Base-by-base conservation (phyloP, 345 rosid species). In the Psidium guajava region DNA sequence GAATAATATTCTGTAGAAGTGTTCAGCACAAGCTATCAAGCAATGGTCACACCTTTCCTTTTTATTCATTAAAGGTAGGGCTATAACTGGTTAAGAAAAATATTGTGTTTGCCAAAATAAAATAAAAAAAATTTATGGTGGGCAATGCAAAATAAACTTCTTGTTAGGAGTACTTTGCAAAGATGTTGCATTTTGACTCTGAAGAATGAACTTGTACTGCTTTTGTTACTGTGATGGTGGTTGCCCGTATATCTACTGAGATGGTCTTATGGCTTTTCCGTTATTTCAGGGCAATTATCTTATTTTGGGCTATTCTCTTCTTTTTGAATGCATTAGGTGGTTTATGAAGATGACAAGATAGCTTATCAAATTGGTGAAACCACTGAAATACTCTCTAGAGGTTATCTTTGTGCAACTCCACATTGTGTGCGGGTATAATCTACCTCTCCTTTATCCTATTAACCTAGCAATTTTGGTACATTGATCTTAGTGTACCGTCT, bases 321-420 rank as follows among this genome's bases (percentile, higher is more conserved):
- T 59, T 54, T 59, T 64, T 64, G 24, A 64, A 81, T 88, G 82
- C 28, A 10, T 73, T 86, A 96, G 98, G 98, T 90, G 90, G 92
- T 91, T 28, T 95, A 89, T 90, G 95, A 93, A 84, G 95, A 92
- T 89, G 92, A 95, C 87, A 95, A 97, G 90, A 94, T 97, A 89
- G 98, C 98, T 75, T 97, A 94, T 89, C 99, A 97, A 90, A 92
- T 97, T 88, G 99, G 99, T 49, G 99, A 97, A 92, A 97, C 98
- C 75, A 90, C 98, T 61, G 92, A 92, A 87, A 92, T 95, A 87
- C 88, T 95, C 47, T 95, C 97, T 58, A 85, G 90, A 83, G 97
- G 99, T 84, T 94, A 88, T 90, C 99, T 97, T 74, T 95, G 98
- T 88, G 98, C 98, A 85, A 97, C 98, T 49, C 99, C 99, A 90